Conservation (phyloP, 2,329 filamentous ascomycete species). For the Oidium heveae region DNA sequence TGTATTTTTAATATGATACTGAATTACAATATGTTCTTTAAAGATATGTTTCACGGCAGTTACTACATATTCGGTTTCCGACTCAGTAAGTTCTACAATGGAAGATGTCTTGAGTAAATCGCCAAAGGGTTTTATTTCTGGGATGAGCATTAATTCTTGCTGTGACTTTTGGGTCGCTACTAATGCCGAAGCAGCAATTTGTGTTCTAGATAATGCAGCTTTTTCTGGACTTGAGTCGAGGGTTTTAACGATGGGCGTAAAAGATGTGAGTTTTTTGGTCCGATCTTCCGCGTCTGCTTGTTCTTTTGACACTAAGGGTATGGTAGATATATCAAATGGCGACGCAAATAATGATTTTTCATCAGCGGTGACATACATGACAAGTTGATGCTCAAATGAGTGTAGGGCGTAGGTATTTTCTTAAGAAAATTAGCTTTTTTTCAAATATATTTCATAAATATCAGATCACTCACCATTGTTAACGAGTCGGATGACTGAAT, state of each 20-base stretch:
- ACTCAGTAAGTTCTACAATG: slow-evolving; percentile 75
- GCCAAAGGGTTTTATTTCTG: slow-evolving; percentile 77
- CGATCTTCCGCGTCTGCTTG: slow-evolving; percentile 90
- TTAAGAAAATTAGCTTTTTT: slow-evolving; percentile 17
- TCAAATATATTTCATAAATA: background rate
- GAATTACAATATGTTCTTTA: slow-evolving; percentile 85
- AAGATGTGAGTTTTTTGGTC: slow-evolving; percentile 87
- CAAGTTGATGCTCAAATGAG: slow-evolving; percentile 87
- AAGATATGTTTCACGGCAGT: slow-evolving; percentile 88
- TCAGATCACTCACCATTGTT: slow-evolving; percentile 45
- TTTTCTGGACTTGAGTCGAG: slow-evolving; percentile 61
- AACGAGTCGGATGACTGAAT: slow-evolving; percentile 66
- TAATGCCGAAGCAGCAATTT: slow-evolving; percentile 50
- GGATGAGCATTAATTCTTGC: slow-evolving; percentile 65
- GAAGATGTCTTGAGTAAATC: slow-evolving; percentile 74
- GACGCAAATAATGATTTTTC: slow-evolving; percentile 63
- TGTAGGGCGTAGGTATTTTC: slow-evolving; percentile 90
- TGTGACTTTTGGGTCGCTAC: slow-evolving; percentile 73
- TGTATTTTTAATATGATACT: slow-evolving; percentile 96
- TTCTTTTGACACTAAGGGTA: slow-evolving; percentile 83
- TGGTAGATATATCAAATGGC: slow-evolving; percentile 74
- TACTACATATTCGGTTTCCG: slow-evolving; percentile 93
- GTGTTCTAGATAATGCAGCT: slow-evolving; percentile 38
- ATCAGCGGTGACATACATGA: slow-evolving; percentile 88
- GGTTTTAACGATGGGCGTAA: slow-evolving; percentile 80